Conservation (phyloP, 495 filamentous ascomycete species). For the Apodospora peruviana region DNA sequence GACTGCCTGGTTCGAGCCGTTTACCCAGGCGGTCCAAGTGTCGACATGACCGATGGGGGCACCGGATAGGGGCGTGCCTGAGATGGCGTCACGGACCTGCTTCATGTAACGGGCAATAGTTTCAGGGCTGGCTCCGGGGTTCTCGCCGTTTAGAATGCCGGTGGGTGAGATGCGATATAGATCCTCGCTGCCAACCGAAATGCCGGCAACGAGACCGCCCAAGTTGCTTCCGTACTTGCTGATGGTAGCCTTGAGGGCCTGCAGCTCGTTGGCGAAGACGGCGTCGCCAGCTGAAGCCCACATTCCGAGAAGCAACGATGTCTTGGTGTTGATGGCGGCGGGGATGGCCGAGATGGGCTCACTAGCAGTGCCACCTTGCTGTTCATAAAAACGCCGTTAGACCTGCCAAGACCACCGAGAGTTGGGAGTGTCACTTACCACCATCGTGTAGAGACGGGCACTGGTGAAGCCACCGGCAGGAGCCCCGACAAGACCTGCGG, state of each 20-base stretch:
- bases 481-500: slow-evolving; percentile 63
- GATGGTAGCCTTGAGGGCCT: slow-evolving; percentile 61
- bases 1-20: slow-evolving; percentile 64
- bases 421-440: too few species aligned
- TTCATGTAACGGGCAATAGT: slow-evolving; percentile 61
- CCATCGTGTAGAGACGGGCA: slow-evolving; percentile 52
- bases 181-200: slow-evolving; percentile 88
- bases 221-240: slow-evolving; percentile 56
- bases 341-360: slow-evolving; percentile 64
- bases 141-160: slow-evolving; percentile 34
- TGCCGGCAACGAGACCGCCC: slow-evolving; percentile 64
- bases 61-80: slow-evolving; percentile 49
- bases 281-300: slow-evolving; percentile 67
- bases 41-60: slow-evolving; percentile 79
- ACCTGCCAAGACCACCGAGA: too few species aligned
- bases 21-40: slow-evolving; percentile 84
- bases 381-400: too few species aligned
- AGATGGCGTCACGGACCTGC: slow-evolving; percentile 53
- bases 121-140: slow-evolving; percentile 50
- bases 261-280: slow-evolving; percentile 61
- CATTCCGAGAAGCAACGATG: slow-evolving; percentile 67
- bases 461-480: slow-evolving; percentile 60
- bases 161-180: slow-evolving; percentile 73
- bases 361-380: slow-evolving; percentile 50
- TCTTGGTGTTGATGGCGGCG: slow-evolving; percentile 69